These are phyloP conservation scores for Orbilia quercus DNA, from an alignment of 2,329 filamentous ascomycete genomes.

Conservation along the genomic window DNA sequence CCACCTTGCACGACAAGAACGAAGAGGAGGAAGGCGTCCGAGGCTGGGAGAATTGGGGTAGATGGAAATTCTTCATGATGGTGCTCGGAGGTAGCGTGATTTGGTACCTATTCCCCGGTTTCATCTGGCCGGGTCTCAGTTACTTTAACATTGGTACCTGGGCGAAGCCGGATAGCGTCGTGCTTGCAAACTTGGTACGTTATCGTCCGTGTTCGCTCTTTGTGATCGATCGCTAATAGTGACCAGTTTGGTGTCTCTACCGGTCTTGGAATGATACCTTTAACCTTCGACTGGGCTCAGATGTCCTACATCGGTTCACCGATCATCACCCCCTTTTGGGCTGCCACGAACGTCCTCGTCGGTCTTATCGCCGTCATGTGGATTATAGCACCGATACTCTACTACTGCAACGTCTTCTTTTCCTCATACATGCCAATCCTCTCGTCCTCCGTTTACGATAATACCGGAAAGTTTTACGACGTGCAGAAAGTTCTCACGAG, in stretches of 20 bases:
- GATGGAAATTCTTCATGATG: constrained; percentile 79
- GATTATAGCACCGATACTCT: constrained; percentile 81
- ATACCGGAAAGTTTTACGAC: constrained; percentile 81
- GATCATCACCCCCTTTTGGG: constrained; percentile 85
- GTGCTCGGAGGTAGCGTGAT: constrained; percentile 69
- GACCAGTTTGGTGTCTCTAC: constrained; percentile 80
- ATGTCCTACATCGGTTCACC: constrained; percentile 88
- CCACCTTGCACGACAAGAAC: constrained; percentile 74
- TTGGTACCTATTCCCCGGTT: constrained; percentile 86
- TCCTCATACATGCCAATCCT: constrained; percentile 88
- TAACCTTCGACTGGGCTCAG: constrained; percentile 93
- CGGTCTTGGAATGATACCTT: constrained; percentile 81
- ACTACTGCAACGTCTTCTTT: constrained; percentile 82
- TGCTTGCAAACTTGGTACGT: constrained; percentile 78
- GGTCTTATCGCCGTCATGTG: constrained; percentile 86
- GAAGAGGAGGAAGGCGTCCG: constrained; percentile 80
- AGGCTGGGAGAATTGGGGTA: constrained; percentile 77
- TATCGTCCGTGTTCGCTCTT: neutral
- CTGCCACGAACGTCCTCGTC: constrained; percentile 83
- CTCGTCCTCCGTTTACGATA: constrained; percentile 86
- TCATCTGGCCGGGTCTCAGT: constrained; percentile 83
- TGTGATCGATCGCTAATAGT: neutral
- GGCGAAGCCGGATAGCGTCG: constrained; percentile 87
- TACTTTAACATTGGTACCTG: constrained; percentile 91
- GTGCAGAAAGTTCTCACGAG: constrained; percentile 81